phyloP scores from a whole-genome alignment of 768 basidiomycete genomes.

The Macrolepiota dolichaula region DNA sequence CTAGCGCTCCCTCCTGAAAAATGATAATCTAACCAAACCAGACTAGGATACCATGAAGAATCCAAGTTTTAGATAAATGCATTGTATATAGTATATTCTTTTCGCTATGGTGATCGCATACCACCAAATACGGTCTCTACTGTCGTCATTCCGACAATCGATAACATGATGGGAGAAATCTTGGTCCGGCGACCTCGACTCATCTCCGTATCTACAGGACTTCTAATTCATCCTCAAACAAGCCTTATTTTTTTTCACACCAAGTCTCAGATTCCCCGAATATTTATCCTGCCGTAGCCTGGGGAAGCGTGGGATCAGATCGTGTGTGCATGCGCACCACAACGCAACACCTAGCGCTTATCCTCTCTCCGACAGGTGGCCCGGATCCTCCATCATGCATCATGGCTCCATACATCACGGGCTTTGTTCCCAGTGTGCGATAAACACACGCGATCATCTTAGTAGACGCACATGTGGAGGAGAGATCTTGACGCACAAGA shows the following conservation, averaged over 20 bases:
- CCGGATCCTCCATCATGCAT: not conserved
- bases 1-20: too few relatives aligned
- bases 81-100: too few relatives aligned
- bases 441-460: not conserved
- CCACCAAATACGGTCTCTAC: not conserved
- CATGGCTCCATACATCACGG: not conserved
- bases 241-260: not conserved
- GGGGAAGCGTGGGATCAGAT: not conserved
- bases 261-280: not conserved
- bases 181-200: not conserved
- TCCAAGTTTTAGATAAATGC: too few relatives aligned
- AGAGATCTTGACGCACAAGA: not conserved
- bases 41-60: too few relatives aligned
- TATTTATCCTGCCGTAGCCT: not conserved
- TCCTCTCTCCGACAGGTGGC: not conserved
- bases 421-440: not conserved
- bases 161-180: not conserved
- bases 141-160: not conserved
- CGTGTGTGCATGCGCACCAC: too few relatives aligned
- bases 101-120: not conserved
- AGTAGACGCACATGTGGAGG: too few relatives aligned
- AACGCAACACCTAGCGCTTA: not conserved
- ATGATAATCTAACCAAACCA: too few relatives aligned
- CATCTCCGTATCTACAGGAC: not conserved
- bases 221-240: not conserved